phyloP scores from a whole-genome alignment of 1,284 basidiomycete genomes.

The Agaricales sp. region DNA sequence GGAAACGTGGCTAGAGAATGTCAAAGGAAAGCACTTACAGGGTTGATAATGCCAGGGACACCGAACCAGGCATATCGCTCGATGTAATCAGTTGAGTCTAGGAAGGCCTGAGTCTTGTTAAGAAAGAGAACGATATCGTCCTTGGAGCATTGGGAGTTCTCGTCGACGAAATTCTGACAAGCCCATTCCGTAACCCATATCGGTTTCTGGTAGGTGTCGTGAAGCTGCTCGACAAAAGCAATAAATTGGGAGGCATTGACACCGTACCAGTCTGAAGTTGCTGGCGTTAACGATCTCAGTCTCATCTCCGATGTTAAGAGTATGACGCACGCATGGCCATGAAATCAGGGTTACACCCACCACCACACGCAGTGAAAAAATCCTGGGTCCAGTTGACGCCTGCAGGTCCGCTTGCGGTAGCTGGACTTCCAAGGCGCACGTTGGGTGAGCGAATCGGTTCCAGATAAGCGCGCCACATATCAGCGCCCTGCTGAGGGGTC shows the following conservation, averaged over 20 bases:
- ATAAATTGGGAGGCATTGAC: conserved; percentile 37
- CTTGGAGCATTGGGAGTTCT: conserved; percentile 35
- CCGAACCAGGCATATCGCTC: conserved; percentile 40
- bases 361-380: conserved; percentile 37
- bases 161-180: conserved; percentile 49
- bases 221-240: conserved; percentile 35
- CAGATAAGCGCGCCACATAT: conserved; percentile 48
- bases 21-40: conserved; percentile 8
- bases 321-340: conserved; percentile 21
- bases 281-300: conserved; percentile 14
- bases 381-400: conserved; percentile 44
- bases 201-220: conserved; percentile 34
- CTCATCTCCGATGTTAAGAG: not conserved
- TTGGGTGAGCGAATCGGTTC: conserved; percentile 38
- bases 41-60: conserved; percentile 9
- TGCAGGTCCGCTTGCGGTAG: conserved; percentile 43
- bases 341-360: conserved; percentile 30
- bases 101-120: conserved; percentile 38
- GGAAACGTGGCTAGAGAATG: not conserved
- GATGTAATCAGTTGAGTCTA: conserved; percentile 40
- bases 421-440: conserved; percentile 45
- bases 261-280: conserved; percentile 41
- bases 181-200: conserved; percentile 58
- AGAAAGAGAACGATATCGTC: conserved; percentile 40
- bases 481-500: conserved; percentile 33